Conservation (phyloP, 164 flowering plant species). For the Macadamia tetraphylla region DNA sequence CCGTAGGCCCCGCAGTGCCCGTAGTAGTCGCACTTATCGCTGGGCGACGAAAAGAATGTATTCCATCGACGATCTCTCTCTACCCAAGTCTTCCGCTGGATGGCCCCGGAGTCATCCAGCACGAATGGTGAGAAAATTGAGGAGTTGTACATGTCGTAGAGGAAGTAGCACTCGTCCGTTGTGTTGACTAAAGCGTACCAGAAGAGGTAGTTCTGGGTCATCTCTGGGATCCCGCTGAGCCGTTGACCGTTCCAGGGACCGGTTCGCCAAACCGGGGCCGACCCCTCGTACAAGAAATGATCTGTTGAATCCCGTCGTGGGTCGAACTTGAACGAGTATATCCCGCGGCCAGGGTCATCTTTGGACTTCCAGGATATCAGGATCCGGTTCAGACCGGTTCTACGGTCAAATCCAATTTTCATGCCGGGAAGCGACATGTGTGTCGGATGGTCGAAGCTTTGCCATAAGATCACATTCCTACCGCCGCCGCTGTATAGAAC, state of each 20-base stretch:
- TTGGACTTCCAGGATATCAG: constrained; percentile 41
- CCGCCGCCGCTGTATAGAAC: constrained; percentile 14
- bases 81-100: constrained; percentile 18
- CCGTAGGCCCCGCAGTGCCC: constrained; percentile 28
- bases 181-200: constrained; percentile 9
- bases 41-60: constrained; percentile 12
- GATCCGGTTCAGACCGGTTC: constrained; percentile 28
- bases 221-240: constrained; percentile 24
- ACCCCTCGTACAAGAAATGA: constrained; percentile 13
- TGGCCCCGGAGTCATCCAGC: no score
- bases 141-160: not conserved
- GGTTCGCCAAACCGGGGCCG: constrained; percentile 8
- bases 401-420: constrained; percentile 41
- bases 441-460: constrained; percentile 48
- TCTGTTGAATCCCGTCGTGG: constrained; percentile 26
- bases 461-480: constrained; percentile 33
- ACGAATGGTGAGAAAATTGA: constrained; percentile 11
- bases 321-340: constrained; percentile 17
- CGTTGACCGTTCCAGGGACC: constrained; percentile 36
- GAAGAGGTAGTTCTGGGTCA: constrained; percentile 7
- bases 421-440: constrained; percentile 34
- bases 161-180: constrained; percentile 9
- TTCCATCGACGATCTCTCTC: constrained; percentile 15
- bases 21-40: constrained; percentile 29
- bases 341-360: constrained; percentile 40